These are phyloP conservation scores for Truncatella angustata DNA, from an alignment of 2,329 filamentous ascomycete genomes.

Conservation along the genomic window DNA sequence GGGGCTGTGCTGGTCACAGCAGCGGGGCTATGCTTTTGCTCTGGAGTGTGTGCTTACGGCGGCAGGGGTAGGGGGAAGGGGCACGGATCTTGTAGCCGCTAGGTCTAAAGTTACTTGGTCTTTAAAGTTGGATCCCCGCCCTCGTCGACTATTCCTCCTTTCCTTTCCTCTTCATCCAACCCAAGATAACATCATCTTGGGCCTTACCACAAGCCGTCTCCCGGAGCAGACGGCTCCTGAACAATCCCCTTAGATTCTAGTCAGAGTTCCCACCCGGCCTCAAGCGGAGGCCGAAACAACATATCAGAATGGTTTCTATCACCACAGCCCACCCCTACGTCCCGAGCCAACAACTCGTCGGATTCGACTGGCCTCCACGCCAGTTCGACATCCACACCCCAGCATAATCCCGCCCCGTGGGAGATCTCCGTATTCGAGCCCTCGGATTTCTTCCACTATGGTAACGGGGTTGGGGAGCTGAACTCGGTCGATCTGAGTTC, in stretches of 20 bases:
- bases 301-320: conserved; percentile 25
- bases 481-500: neutral
- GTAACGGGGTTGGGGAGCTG: conserved; percentile 7
- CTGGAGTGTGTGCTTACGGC: no score
- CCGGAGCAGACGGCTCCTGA: conserved; percentile 22
- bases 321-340: conserved; percentile 14
- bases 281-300: conserved; percentile 25
- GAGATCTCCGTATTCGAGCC: conserved; percentile 16
- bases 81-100: no score
- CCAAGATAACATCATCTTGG: conserved; percentile 10
- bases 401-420: conserved; percentile 19
- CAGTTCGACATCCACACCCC: conserved; percentile 14
- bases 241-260: conserved; percentile 22
- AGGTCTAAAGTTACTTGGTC: neutral
- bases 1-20: neutral
- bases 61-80: no score
- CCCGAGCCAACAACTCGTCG: conserved; percentile 16
- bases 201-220: conserved; percentile 19
- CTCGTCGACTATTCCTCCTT: neutral
- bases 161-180: conserved; percentile 6
- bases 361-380: conserved; percentile 20
- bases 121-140: conserved; percentile 4
- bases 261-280: conserved; percentile 27
- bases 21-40: neutral
- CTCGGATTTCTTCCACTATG: conserved; percentile 13